A percentile compares a stretch with the other conserved stretches of the same genome.
Conservation (phyloP, 805 yeast species). For the Yamadazyma ubonensis region DNA sequence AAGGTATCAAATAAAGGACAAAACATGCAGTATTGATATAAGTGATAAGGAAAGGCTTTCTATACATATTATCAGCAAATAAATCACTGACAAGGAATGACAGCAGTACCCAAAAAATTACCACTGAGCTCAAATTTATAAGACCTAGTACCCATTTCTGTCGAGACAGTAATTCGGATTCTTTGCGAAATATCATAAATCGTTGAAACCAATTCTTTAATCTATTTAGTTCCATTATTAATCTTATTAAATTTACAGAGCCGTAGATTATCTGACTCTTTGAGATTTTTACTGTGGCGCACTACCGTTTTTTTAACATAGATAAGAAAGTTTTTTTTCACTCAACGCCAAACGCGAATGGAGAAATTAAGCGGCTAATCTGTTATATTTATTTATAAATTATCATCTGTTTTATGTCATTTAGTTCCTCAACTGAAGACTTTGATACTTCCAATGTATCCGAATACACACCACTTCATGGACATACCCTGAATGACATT, state of each 20-base stretch:
- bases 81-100: constrained; percentile 80
- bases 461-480: constrained; percentile 18
- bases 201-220: constrained; percentile 1
- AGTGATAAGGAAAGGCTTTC: constrained; percentile 91
- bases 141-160: constrained; percentile 78
- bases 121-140: constrained; percentile 68
- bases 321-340: neutral
- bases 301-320: neutral
- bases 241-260: neutral
- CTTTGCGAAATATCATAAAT: constrained; percentile 10
- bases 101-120: constrained; percentile 86
- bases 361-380: neutral
- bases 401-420: neutral
- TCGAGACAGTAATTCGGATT: constrained; percentile 13
- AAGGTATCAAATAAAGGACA: constrained; percentile 71
- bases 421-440: constrained; percentile 2
- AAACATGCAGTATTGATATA: constrained; percentile 88
- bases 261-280: constrained; percentile 1
- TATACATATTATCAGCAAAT: constrained; percentile 64
- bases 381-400: neutral
- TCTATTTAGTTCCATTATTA: neutral
- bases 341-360: neutral
- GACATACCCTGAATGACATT: neutral
- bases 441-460: constrained; percentile 22
- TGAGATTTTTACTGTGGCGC: constrained; percentile 7